Evolutionary conservation across 2,329 filamentous ascomycete species (phyloP).

Genomic region (Colletotrichum tropicicola): DNA sequence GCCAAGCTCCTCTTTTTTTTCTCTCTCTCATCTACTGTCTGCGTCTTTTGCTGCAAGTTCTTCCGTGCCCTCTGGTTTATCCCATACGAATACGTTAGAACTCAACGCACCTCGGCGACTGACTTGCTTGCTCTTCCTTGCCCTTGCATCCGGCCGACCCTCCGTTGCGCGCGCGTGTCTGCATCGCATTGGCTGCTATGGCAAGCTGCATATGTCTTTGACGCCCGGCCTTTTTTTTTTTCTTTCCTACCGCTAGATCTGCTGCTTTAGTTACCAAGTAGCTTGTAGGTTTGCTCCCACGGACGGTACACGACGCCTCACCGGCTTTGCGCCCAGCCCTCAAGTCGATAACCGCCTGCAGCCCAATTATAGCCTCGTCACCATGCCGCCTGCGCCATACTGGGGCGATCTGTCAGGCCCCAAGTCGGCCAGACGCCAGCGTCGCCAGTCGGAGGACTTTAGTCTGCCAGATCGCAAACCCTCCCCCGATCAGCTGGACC

Average conservation of each 20-base stretch:
- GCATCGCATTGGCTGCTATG: conserved; percentile 53
- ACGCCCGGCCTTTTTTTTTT: conserved; percentile 26
- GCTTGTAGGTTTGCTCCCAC: conserved; percentile 10
- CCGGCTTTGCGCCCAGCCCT: conserved; percentile 10
- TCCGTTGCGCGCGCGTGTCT: conserved; percentile 47
- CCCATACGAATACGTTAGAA: too few species aligned
- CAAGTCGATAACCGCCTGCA: conserved; percentile 21
- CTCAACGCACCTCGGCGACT: conserved; percentile 17
- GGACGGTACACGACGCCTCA: conserved; percentile 16
- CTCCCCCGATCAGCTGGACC: conserved; percentile 33
- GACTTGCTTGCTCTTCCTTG: conserved; percentile 16
- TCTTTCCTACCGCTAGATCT: conserved; percentile 18
- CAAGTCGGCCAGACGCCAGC: conserved; percentile 30
- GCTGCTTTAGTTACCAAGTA: conserved; percentile 22
- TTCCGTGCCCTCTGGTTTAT: too few species aligned
- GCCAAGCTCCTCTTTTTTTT: background rate
- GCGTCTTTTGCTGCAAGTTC: background rate
- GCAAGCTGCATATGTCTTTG: conserved; percentile 32
- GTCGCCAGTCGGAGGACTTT: conserved; percentile 31
- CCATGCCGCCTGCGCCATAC: conserved; percentile 48
- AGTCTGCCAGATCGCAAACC: conserved; percentile 16
- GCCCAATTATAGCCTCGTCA: conserved; percentile 31
- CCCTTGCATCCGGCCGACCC: conserved; percentile 13
- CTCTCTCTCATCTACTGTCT: background rate
- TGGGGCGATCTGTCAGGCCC: conserved; percentile 56